Base-by-base conservation (phyloP, 345 rosid genomes). In the Syzygium aqueum region DNA sequence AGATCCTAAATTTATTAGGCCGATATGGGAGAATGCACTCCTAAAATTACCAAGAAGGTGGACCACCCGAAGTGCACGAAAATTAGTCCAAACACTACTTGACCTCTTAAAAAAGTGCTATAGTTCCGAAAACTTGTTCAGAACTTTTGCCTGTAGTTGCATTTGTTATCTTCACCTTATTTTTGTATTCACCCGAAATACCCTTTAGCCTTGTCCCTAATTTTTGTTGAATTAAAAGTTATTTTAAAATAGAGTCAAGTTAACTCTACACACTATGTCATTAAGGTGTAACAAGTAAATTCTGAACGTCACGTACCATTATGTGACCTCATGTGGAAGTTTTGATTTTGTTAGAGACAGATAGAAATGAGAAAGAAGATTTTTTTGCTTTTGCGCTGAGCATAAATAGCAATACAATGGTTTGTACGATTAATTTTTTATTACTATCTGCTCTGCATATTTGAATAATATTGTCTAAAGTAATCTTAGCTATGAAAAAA, bases 81-180 rank as follows among this genome's bases (percentile, higher is more conserved):
- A 56, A 23, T 11, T 59, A 25, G 3, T 7, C 30, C 15, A 11
- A 59, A 25, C 1, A 11, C 15, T 15, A 25, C 3, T 2, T 25
- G 1, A 11, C 4, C 1, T 3, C 28, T 11, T 1, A 2, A 57
- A 57, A 16, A 57, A 0, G 2, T 57, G 4, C 2, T 57, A 11
- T 11, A 59, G 1, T 59, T 59, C 30, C 65, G 7, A 11, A 3
- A 59, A 11, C 65, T 25, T 23, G 11, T 59, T 59, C 65, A 27
- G 15, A 59, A 25, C 65, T 59, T 25, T 25, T 59, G 65, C 30
- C 3, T 0, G 5, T 11, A 11, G 15, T 59, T 25, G 65, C 65
- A 59, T 2, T 59, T 59, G n/a, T 59, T 15, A 57, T 28, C 19
- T 13, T 61, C 33, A 6, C 37, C 21, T 19, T 6, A 63, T 9